Evolutionary conservation across 1,139 yeast genomes (phyloP), one percentile per base, ranked within the genome.

Genomic region (Protomyces inundatus): DNA sequence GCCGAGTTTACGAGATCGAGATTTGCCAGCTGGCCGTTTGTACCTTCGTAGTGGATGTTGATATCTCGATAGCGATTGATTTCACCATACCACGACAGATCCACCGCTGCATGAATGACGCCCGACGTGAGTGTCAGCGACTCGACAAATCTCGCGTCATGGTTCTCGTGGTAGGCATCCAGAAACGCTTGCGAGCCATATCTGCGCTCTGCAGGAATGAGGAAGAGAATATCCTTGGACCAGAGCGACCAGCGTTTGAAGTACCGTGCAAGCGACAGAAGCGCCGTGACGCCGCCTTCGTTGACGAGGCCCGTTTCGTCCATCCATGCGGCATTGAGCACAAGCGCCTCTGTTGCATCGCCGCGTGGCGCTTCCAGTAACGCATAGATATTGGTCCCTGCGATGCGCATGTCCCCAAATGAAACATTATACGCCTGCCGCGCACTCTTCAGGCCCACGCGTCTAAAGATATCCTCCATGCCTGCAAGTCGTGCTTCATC

Each of bases 301-400:
- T 93, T 93, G 70, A 74, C 76, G 55, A 40, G 76, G 1, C 81
- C 82, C 68, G 83, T 84, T 37, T 80, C 76, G 68, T 86, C 88
- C 58, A 72, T 75, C 95, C 97, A 93, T 0, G 98, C 97, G 5
- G 95, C 90, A 7, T 87, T 88, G 55, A 95, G 75, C 2, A 91
- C 96, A 84, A 95, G 87, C 0, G 97, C 90, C 73, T 95, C 98
- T 1, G 98, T 90, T 67, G 93, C 95, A 71, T 93, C 98, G 33
- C 98, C 97, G 68, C 97, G 78, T 1, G 98, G 96, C 0, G 97
- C 95, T 72, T 90, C 96, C 76, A 89, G 80, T 14, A 91, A 83
- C 0, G 90, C 96, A 73, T 91, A 93, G 48, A 90, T 78, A 16
- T 90, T 86, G 34, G 79, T 77, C 12, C 84, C 82, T 36, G 60